phyloP scores from a whole-genome alignment of 345 rosid species.

The Rhodamnia rubescens region DNA sequence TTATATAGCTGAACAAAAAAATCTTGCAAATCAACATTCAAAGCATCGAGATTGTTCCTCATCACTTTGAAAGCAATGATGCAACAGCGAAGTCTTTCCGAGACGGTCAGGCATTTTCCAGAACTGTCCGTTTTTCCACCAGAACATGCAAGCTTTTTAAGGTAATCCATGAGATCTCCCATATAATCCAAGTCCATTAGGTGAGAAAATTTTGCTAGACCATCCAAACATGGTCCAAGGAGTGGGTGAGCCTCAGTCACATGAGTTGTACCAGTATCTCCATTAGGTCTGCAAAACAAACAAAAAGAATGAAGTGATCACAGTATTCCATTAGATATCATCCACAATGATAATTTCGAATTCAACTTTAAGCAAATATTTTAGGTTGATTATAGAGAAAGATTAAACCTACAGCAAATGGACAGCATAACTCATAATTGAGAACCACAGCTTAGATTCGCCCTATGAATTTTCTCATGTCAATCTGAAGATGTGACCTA shows the following conservation, averaged over 20 bases:
- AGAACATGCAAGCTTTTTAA: slow-evolving; percentile 73
- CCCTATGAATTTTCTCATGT: neutral
- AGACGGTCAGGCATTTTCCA: slow-evolving; percentile 39
- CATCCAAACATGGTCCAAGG: slow-evolving; percentile 74
- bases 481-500: neutral
- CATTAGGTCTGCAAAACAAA: slow-evolving; percentile 13
- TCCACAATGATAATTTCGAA: neutral
- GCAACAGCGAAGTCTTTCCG: slow-evolving; percentile 84
- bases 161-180: slow-evolving; percentile 79
- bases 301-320: neutral
- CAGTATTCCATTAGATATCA: neutral
- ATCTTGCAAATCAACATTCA: slow-evolving; percentile 90
- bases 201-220: slow-evolving; percentile 80
- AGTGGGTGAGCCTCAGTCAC: slow-evolving; percentile 49
- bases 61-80: slow-evolving; percentile 90
- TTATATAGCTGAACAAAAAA: slow-evolving; percentile 88
- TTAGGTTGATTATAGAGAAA: neutral
- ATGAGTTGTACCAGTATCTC: slow-evolving; percentile 16
- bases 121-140: slow-evolving; percentile 20
- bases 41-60: slow-evolving; percentile 89
- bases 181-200: slow-evolving; percentile 77
- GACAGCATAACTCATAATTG: neutral
- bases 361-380: neutral
- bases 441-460: neutral
- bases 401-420: neutral